Percentiles rank a stretch among this genome's conserved stretches.
Conservation (phyloP, 495 filamentous ascomycete species). For the Amorphotheca resinae region DNA sequence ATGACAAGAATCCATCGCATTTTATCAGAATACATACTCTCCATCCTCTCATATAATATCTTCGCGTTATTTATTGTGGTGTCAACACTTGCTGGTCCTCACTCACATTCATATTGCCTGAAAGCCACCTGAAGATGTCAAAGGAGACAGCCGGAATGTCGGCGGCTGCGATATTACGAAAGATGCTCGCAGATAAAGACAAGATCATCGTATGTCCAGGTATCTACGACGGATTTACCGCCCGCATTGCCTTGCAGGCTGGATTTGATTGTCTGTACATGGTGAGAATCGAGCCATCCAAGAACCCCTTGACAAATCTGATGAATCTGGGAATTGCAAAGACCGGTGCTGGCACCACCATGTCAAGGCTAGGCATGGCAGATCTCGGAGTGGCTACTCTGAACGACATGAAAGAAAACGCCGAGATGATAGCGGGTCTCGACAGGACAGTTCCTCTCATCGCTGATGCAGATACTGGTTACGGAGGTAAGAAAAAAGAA, state of each 20-base stretch:
- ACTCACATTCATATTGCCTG: too few species aligned
- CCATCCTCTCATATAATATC: too few species aligned
- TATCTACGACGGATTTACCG: slow-evolving; percentile 54
- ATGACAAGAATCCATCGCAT: too few species aligned
- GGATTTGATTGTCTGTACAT: slow-evolving; percentile 21
- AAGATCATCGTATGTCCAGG: slow-evolving; percentile 45
- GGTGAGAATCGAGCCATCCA: neutral
- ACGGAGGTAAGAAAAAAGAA: slow-evolving; percentile 41
- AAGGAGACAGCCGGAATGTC: neutral
- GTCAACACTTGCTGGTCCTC: too few species aligned
- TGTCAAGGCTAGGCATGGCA: slow-evolving; percentile 48
- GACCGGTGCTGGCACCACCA: slow-evolving; percentile 54
- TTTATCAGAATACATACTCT: neutral
- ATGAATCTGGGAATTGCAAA: slow-evolving; percentile 15
- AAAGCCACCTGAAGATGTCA: neutral
- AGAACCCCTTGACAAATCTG: neutral
- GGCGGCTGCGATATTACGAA: neutral
- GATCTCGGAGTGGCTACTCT: slow-evolving; percentile 51
- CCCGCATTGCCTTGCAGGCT: slow-evolving; percentile 44
- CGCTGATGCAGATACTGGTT: slow-evolving; percentile 53
- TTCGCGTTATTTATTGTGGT: too few species aligned
- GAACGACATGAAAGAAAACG: slow-evolving; percentile 50
- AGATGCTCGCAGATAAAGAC: neutral
- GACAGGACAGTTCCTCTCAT: slow-evolving; percentile 47
- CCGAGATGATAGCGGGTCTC: slow-evolving; percentile 53